Percentiles rank a stretch among this genome's conserved stretches.
Conservation (phyloP, 108 stramenopile genomes). For the Cyclotella choctawhatcheeana region DNA sequence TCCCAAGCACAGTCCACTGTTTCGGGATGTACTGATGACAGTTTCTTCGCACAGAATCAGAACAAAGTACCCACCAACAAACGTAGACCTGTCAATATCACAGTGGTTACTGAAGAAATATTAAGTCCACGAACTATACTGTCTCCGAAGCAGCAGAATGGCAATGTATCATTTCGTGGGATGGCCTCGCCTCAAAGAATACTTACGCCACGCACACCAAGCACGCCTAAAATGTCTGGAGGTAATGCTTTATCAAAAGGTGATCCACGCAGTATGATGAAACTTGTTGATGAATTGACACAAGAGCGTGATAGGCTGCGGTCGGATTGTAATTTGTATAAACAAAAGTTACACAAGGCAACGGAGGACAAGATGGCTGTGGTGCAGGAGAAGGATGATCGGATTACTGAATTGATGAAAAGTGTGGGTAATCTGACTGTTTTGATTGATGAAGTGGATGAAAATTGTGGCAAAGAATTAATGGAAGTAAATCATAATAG, state of each 20-base stretch:
- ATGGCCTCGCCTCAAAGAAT: not conserved
- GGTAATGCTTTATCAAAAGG: not conserved
- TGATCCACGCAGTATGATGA: not conserved
- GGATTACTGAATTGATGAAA: conserved; percentile 16
- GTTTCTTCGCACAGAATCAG: too few relatives aligned
- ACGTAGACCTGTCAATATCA: conserved; percentile 6
- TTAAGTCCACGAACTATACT: not conserved
- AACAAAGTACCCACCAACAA: too few relatives aligned
- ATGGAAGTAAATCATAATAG: not conserved
- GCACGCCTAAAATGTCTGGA: not conserved
- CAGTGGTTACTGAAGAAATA: not conserved
- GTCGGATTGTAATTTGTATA: conserved; percentile 6
- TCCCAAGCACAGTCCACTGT: conserved; percentile 17
- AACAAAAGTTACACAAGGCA: conserved; percentile 28
- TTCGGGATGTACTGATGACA: conserved; percentile 11
- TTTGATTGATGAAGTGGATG: conserved; percentile 15
- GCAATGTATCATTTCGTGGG: conserved; percentile 6
- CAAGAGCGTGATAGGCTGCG: conserved; percentile 27
- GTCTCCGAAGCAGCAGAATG: not conserved
- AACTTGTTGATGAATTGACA: conserved; percentile 9
- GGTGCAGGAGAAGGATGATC: conserved; percentile 18
- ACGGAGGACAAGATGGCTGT: conserved; percentile 13
- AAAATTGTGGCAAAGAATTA: not conserved
- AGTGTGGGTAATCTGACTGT: conserved; percentile 17
- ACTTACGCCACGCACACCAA: conserved; percentile 7